Evolutionary conservation across 192 early-diverging fungal genomes (phyloP).

Genomic region (Tieghemiomyces parasiticus): DNA sequence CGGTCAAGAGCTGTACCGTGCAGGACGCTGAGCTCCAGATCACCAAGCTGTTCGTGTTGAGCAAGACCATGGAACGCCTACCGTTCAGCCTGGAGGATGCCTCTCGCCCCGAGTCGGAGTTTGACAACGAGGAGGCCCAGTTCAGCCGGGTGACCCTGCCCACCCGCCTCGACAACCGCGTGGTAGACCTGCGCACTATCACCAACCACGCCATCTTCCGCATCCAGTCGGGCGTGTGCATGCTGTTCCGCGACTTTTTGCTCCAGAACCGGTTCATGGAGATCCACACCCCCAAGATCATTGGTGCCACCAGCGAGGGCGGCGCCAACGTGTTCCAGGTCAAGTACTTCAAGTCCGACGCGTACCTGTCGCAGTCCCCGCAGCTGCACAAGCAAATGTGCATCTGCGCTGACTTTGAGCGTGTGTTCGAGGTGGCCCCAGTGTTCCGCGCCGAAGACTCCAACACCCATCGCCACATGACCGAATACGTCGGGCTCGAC

Average conservation of each 20-base stretch:
- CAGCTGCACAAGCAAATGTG: conserved; percentile 99
- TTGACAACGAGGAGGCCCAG: conserved; percentile 47
- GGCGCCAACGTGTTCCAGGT: conserved; percentile 98
- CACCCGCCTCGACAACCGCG: conserved; percentile 89
- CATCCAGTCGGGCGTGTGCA: conserved; percentile 85
- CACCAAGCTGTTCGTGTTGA: conserved; percentile 53
- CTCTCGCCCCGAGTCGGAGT: conserved; percentile 63
- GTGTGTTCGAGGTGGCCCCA: conserved; percentile 94
- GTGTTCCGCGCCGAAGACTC: conserved; percentile 99
- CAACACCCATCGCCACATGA: conserved; percentile 97
- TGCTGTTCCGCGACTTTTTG: conserved; percentile 92
- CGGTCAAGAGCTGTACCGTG: conserved; percentile 84
- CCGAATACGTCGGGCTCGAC: conserved; percentile 97
- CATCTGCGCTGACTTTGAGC: conserved; percentile 91
- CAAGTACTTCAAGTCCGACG: conserved; percentile 87
- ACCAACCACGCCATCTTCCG: conserved; percentile 97
- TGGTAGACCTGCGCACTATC: conserved; percentile 84
- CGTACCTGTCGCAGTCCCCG: conserved; percentile 94
- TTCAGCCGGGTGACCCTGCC: conserved; percentile 68
- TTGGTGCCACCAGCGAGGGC: conserved; percentile 85
- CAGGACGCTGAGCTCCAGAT: conserved; percentile 85
- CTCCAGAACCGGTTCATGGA: conserved; percentile 69
- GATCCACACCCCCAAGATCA: conserved; percentile 97
- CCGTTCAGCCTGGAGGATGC: conserved; percentile 92
- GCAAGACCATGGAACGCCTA: conserved; percentile 55